Conservation (phyloP, 2,329 filamentous ascomycete species). For the Talaromyces piceae region DNA sequence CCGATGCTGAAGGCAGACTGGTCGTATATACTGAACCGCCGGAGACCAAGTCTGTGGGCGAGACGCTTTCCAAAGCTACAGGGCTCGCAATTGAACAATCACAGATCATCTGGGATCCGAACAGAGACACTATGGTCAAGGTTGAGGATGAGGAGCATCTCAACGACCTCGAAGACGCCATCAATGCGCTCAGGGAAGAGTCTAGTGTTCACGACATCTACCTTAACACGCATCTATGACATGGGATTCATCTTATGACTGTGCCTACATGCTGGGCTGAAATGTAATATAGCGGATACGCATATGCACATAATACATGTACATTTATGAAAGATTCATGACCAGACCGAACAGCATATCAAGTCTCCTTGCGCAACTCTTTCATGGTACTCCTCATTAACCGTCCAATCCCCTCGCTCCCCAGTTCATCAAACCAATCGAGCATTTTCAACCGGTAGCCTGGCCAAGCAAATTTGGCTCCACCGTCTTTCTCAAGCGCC, state of each 20-base stretch:
- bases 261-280: too few species aligned
- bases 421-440: constrained; percentile 56
- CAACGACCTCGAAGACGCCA: constrained; percentile 52
- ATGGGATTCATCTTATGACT: background rate
- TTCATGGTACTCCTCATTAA: constrained; percentile 79
- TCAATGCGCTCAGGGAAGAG: constrained; percentile 52
- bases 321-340: background rate
- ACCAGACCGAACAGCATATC: background rate
- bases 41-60: constrained; percentile 56
- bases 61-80: constrained; percentile 56
- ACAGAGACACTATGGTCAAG: constrained; percentile 66
- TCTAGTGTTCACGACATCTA: constrained; percentile 72
- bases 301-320: background rate
- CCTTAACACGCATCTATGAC: constrained; percentile 48
- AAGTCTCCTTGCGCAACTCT: constrained; percentile 50
- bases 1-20: constrained; percentile 61
- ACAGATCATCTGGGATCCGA: constrained; percentile 79
- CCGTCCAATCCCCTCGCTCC: constrained; percentile 58
- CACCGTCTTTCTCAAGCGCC: constrained; percentile 57
- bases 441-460: constrained; percentile 70
- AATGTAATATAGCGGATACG: background rate
- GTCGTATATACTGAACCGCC: constrained; percentile 64
- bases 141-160: constrained; percentile 52
- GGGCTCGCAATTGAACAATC: constrained; percentile 62
- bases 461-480: constrained; percentile 61